phyloP scores from a whole-genome alignment of 2,329 filamentous ascomycete genomes.

The Ampelomyces quisqualis region DNA sequence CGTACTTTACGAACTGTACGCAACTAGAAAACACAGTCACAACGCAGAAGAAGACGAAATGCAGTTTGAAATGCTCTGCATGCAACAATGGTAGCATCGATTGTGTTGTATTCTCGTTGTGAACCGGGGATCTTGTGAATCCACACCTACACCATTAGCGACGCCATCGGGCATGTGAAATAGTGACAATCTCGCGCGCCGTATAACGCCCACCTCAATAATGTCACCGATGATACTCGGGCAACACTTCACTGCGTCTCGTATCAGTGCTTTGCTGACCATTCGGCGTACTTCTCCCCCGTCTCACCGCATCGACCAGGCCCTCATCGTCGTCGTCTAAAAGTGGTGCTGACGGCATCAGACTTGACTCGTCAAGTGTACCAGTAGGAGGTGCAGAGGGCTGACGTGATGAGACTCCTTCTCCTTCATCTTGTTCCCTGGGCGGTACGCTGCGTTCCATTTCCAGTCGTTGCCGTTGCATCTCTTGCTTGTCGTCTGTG shows the following conservation, averaged over 20 bases:
- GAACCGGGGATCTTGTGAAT: too few species aligned
- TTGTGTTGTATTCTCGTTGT: too few species aligned
- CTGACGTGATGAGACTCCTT: slow-evolving; percentile 16
- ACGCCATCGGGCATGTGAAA: not conserved
- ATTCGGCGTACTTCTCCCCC: slow-evolving; percentile 12
- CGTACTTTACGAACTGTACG: too few species aligned
- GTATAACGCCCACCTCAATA: not conserved
- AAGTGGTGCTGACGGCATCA: slow-evolving; percentile 35
- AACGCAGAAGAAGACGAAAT: too few species aligned
- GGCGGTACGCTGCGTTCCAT: slow-evolving; percentile 47
- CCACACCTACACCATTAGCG: too few species aligned
- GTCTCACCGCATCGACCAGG: slow-evolving; percentile 32
- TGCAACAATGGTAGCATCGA: too few species aligned
- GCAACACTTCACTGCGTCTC: slow-evolving; percentile 30
- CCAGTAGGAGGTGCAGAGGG: slow-evolving; percentile 21
- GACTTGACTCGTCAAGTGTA: slow-evolving; percentile 9
- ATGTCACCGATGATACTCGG: slow-evolving; percentile 32
- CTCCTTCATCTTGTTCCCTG: slow-evolving; percentile 24
- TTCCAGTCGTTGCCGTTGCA: slow-evolving; percentile 56
- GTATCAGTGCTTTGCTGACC: slow-evolving; percentile 8
- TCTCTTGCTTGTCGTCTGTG: slow-evolving; percentile 76
- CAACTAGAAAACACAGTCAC: too few species aligned
- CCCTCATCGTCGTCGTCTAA: slow-evolving; percentile 40
- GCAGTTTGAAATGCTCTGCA: too few species aligned
- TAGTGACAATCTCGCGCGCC: not conserved